Conservation (phyloP, 495 filamentous ascomycete species). For the Pseudevernia furfuracea region DNA sequence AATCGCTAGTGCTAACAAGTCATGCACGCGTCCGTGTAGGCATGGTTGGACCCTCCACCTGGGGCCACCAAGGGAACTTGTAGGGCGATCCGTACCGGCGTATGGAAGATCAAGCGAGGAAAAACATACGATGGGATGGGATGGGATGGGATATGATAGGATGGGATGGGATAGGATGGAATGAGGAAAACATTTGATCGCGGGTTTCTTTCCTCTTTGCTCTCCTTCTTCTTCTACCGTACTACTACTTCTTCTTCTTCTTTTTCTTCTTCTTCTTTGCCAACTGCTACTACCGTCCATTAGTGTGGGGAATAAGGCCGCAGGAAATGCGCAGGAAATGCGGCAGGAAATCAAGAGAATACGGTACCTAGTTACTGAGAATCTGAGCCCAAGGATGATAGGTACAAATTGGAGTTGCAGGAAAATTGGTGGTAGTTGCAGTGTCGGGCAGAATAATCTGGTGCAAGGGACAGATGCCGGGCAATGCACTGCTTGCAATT, state of each 20-base stretch:
- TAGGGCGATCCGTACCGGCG: constrained; percentile 19
- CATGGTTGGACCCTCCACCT: background rate
- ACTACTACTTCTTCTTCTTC: background rate
- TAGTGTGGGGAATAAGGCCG: constrained; percentile 2
- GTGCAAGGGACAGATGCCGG: background rate
- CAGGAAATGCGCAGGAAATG: no score
- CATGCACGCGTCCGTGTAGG: background rate
- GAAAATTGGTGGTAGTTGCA: background rate
- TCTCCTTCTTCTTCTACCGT: no score
- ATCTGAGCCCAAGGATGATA: no score
- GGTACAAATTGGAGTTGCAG: background rate
- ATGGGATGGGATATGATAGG: background rate
- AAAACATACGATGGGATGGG: background rate
- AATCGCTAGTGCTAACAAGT: constrained; percentile 1
- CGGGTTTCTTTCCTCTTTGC: background rate
- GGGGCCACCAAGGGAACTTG: background rate
- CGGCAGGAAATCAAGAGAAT: background rate
- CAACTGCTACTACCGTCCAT: background rate
- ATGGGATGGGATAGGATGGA: background rate
- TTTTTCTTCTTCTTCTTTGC: background rate
- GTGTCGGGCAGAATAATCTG: background rate
- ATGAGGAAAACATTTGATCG: background rate
- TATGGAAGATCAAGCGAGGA: constrained; percentile 9
- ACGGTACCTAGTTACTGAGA: no score
- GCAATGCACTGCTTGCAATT: background rate